These are phyloP conservation scores for Ceratocystis lukuohia DNA, from an alignment of 2,329 filamentous ascomycete species.

Conservation along the genomic window DNA sequence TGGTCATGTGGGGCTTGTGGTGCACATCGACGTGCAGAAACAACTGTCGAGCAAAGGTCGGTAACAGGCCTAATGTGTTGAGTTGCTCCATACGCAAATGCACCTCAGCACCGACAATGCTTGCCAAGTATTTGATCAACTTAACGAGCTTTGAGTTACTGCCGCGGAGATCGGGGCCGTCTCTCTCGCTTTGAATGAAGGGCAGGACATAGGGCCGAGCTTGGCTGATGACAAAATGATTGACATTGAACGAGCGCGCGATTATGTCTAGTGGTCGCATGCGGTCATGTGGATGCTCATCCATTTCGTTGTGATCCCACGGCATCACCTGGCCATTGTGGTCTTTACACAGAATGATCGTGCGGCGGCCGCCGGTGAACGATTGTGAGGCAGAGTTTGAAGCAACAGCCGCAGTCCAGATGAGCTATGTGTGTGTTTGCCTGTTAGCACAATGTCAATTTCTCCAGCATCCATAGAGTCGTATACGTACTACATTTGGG, in stretches of 20 bases:
- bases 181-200: constrained; percentile 68
- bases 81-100: constrained; percentile 71
- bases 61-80: constrained; percentile 61
- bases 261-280: constrained; percentile 19
- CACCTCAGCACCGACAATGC: constrained; percentile 61
- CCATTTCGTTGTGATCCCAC: constrained; percentile 35
- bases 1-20: constrained; percentile 51
- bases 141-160: constrained; percentile 45
- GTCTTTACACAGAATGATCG: constrained; percentile 63
- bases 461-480: background rate
- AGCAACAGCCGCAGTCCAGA: constrained; percentile 66
- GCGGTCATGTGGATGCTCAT: constrained; percentile 17
- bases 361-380: constrained; percentile 51
- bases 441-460: background rate
- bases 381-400: constrained; percentile 56
- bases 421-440: constrained; percentile 41
- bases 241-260: constrained; percentile 64
- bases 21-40: constrained; percentile 65
- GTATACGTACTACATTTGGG: constrained; percentile 65
- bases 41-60: constrained; percentile 56
- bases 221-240: constrained; percentile 90
- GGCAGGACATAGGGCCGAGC: constrained; percentile 81
- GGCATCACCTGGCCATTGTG: constrained; percentile 57
- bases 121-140: constrained; percentile 44
- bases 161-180: constrained; percentile 53